Percentiles rank a stretch among this genome's conserved stretches.
phyloP scores from a whole-genome alignment of 164 flowering plant species.

The Taxillus chinensis region DNA sequence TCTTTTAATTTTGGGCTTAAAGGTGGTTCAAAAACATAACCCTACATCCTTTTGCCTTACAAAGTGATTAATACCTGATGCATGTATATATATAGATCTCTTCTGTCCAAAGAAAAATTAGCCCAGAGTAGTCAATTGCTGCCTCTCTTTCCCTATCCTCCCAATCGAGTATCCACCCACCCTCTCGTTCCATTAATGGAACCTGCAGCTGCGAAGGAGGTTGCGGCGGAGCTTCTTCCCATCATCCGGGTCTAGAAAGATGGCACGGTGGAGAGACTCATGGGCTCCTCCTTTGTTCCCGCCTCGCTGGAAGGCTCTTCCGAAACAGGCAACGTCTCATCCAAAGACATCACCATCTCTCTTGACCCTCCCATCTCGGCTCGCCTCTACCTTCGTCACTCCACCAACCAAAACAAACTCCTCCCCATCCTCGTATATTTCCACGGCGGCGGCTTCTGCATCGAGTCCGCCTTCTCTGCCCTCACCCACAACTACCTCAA shows the following conservation, averaged over 20 bases:
- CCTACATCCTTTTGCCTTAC: too few species aligned
- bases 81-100: too few species aligned
- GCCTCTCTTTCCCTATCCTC: too few species aligned
- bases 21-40: too few species aligned
- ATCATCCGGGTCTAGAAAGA: conserved; percentile 29
- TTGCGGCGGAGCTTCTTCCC: conserved; percentile 21
- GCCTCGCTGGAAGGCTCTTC: conserved; percentile 20
- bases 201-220: not conserved
- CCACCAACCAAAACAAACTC: conserved; percentile 4
- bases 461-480: conserved; percentile 33
- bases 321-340: conserved; percentile 31
- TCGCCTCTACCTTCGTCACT: conserved; percentile 33
- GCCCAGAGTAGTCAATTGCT: too few species aligned
- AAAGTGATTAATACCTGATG: too few species aligned
- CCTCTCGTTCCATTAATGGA: not conserved
- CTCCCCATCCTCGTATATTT: conserved; percentile 43
- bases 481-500: conserved; percentile 19
- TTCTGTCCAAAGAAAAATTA: too few species aligned
- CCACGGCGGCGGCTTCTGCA: conserved; percentile 52
- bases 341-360: conserved; percentile 34
- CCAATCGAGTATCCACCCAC: too few species aligned
- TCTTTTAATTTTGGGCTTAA: too few species aligned
- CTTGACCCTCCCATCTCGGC: conserved; percentile 18
- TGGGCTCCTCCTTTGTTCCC: conserved; percentile 12
- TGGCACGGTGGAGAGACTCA: conserved; percentile 27